Percentiles rank a stretch among this genome's conserved stretches.
Conservation (phyloP, 441 rosid species). For the Daphne laureola region DNA sequence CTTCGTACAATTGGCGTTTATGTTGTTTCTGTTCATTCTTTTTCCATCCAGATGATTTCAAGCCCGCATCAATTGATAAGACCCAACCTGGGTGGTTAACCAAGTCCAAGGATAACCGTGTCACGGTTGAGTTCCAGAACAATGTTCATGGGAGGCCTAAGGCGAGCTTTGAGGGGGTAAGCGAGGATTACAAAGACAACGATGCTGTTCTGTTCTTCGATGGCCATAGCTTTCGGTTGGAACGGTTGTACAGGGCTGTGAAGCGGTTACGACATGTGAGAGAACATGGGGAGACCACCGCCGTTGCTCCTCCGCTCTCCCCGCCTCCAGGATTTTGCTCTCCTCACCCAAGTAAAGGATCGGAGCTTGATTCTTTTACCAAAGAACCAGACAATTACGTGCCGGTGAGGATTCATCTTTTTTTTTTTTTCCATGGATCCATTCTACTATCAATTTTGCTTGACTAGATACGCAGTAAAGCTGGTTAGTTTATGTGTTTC, state of each 20-base stretch:
- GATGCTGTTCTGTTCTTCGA: constrained; percentile 48
- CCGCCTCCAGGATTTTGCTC: constrained; percentile 24
- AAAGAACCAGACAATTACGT: constrained; percentile 18
- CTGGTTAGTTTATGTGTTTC: too few relatives aligned
- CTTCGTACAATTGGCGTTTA: background rate
- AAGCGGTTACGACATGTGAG: constrained; percentile 41
- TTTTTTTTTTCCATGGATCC: too few relatives aligned
- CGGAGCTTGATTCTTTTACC: constrained; percentile 22
- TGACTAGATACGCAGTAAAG: too few relatives aligned
- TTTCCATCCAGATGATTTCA: constrained; percentile 40
- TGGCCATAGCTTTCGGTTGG: constrained; percentile 40
- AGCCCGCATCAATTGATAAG: constrained; percentile 48
- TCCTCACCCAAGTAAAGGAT: constrained; percentile 18
- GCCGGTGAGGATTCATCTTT: constrained; percentile 18
- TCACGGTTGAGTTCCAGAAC: constrained; percentile 43
- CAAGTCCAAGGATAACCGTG: constrained; percentile 38
- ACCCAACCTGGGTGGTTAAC: constrained; percentile 38
- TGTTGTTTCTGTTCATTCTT: background rate
- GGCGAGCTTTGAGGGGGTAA: constrained; percentile 40
- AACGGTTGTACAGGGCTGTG: constrained; percentile 42
- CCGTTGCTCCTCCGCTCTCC: constrained; percentile 17
- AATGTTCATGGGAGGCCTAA: constrained; percentile 45
- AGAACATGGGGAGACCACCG: constrained; percentile 30
- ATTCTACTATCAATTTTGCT: too few relatives aligned
- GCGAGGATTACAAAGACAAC: constrained; percentile 43